Conservation (phyloP, 768 basidiomycete genomes). For the Tylopilus sp. region DNA sequence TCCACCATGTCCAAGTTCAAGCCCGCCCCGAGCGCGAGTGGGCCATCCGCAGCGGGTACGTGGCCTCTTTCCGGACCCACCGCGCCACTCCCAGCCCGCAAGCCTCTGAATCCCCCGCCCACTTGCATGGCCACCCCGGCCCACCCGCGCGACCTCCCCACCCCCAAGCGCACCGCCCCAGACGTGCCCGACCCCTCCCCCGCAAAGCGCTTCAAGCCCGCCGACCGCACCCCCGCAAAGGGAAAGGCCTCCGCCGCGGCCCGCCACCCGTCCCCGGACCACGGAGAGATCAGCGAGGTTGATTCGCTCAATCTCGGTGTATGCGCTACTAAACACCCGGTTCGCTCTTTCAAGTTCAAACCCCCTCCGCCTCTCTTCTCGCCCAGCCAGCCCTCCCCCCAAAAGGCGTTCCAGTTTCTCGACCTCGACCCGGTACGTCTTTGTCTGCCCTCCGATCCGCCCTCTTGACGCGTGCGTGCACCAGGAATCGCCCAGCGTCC, state of each 20-base stretch:
- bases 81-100: conserved; percentile 44
- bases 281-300: conserved; percentile 17
- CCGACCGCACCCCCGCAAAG: conserved; percentile 25
- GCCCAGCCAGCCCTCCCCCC: conserved; percentile 6
- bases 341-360: conserved; percentile 22
- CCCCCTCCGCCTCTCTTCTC: background rate
- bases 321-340: background rate
- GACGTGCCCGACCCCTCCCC: conserved; percentile 8
- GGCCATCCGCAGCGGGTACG: conserved; percentile 8
- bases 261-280: conserved; percentile 17
- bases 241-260: background rate
- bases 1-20: conserved; percentile 44
- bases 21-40: conserved; percentile 29
- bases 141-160: conserved; percentile 11
- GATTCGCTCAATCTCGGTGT: conserved; percentile 22
- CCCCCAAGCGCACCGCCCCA: conserved; percentile 34
- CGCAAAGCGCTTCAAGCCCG: conserved; percentile 35
- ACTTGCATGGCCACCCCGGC: conserved; percentile 13
- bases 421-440: conserved; percentile 18
- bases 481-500: conserved; percentile 30
- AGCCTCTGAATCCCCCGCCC: conserved; percentile 10
- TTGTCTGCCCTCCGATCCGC: too few relatives aligned
- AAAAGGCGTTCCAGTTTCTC: conserved; percentile 5
- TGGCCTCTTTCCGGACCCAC: background rate
- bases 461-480: background rate